Evolutionary conservation across 2,329 filamentous ascomycete genomes (phyloP), one percentile per base, ranked within the genome.

Genomic region (Pseudohalonectria lignicola): DNA sequence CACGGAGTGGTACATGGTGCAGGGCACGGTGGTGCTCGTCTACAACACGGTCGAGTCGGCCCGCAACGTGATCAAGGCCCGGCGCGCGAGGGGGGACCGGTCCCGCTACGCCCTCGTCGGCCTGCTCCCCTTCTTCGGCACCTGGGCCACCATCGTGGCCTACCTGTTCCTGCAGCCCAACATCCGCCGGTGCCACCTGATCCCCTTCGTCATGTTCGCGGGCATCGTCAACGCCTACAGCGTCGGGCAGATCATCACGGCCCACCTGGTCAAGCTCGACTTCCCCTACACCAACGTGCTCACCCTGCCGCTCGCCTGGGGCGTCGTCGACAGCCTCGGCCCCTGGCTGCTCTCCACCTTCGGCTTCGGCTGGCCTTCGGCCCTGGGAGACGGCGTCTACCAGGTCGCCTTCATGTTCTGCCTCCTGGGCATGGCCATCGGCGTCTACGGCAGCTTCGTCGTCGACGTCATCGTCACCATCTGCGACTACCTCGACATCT

Each of bases 401-500:
- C 87, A 95, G 63, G 82, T 94, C 35, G 83, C 86, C 4, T 56
- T 48, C 40, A 75, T 94, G 56, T 96, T 94, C 61, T 74, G 79
- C 54, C 90, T 88, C 64, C 64, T 96, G 18, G 92, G 92, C 18
- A 64, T 86, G 42, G 83, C 82, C 0, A 58, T 94, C 34, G 92
- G 92, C 25, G 79, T 96, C n/a, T 95, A 98, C 62, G 88, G 86
- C 43, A 94, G 87, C 59, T 98, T 98, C 57, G 86, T 96, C 40
- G 84, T 94, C 23, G 92, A 96, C 56, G 88, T 96, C 40, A 95
- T 98, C 48, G 86, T 92, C 42, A 93, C 86, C 21, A 96, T 98
- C 50, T 98, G 92, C 63, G 92, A 98, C 58, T 94, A 94, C 57
- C 71, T 96, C 43, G 92, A 98, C 56, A 98, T 98, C 48, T 96